Evolutionary conservation across 148 eudicot species (phyloP).

Genomic region (Rhododendron ferrugineum): DNA sequence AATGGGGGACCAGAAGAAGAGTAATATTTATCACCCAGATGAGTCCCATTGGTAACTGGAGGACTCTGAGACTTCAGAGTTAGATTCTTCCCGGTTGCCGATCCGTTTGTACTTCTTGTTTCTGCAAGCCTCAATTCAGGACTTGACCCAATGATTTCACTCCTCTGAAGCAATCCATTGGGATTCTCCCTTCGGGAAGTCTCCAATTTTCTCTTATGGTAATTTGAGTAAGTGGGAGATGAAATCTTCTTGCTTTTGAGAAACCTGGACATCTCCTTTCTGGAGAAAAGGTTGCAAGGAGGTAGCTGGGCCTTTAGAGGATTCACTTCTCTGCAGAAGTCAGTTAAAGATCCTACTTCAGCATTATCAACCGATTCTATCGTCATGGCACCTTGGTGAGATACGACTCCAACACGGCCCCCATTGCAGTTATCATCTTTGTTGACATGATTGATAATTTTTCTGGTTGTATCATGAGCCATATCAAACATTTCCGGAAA

Average conservation of each 20-base stretch:
- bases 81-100: conserved; percentile 26
- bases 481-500: conserved; percentile 5
- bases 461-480: conserved; percentile 16
- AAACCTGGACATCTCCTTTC: conserved; percentile 69
- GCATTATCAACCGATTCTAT: conserved; percentile 6
- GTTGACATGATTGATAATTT: conserved; percentile 15
- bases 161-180: conserved; percentile 20
- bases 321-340: conserved; percentile 29
- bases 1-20: conserved; percentile 19
- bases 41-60: conserved; percentile 22
- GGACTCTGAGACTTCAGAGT: conserved; percentile 20
- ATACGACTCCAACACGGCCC: conserved; percentile 14
- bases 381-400: conserved; percentile 8
- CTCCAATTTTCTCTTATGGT: conserved; percentile 35
- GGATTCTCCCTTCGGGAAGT: conserved; percentile 23
- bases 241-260: conserved; percentile 49
- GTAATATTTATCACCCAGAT: conserved; percentile 14
- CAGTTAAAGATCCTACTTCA: conserved; percentile 5
- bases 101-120: conserved; percentile 33
- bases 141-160: conserved; percentile 24
- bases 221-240: conserved; percentile 37
- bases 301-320: conserved; percentile 79
- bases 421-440: conserved; percentile 30
- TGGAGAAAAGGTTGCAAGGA: conserved; percentile 62
- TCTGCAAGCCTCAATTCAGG: conserved; percentile 14